Evolutionary conservation across 2,329 filamentous ascomycete genomes (phyloP).

Genomic region (Exutisphaerella laricina): DNA sequence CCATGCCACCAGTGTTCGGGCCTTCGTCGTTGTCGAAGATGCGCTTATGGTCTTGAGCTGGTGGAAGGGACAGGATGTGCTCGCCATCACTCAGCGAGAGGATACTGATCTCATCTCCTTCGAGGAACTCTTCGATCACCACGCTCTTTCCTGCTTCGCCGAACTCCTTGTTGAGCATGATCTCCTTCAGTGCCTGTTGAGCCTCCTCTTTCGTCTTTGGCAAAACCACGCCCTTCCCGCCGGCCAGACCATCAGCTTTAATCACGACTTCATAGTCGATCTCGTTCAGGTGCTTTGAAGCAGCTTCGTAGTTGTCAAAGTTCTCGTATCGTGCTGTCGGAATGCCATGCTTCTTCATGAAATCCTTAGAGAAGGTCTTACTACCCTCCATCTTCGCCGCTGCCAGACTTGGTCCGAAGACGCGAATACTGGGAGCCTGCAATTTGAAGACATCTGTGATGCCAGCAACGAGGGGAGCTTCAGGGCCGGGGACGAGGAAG

Average conservation of each 20-base stretch:
- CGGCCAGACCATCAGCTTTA: conserved; percentile 87
- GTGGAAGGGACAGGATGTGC: conserved; percentile 73
- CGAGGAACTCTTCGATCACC: conserved; percentile 89
- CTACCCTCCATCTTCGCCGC: conserved; percentile 91
- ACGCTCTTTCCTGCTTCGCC: conserved; percentile 82
- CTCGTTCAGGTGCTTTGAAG: conserved; percentile 61
- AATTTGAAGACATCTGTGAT: conserved; percentile 74
- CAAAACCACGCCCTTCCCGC: conserved; percentile 92
- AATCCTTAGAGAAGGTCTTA: conserved; percentile 97
- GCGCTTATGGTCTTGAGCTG: conserved; percentile 95
- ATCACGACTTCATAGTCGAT: conserved; percentile 75
- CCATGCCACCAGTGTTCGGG: conserved; percentile 96
- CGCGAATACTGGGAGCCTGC: conserved; percentile 53
- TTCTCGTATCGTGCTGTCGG: conserved; percentile 89
- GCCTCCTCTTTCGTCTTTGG: conserved; percentile 78
- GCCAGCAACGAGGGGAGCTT: conserved; percentile 88
- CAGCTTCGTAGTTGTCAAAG: conserved; percentile 48
- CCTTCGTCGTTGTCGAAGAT: conserved; percentile 86
- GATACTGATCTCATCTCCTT: conserved; percentile 87
- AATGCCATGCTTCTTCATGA: conserved; percentile 87
- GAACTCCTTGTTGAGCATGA: conserved; percentile 86
- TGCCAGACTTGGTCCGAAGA: conserved; percentile 78
- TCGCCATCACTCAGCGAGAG: conserved; percentile 88
- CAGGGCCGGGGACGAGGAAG: conserved; percentile 83
- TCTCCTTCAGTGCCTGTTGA: conserved; percentile 71